Percentiles rank a stretch among this genome's conserved stretches.
Conservation (phyloP, 1,284 basidiomycete genomes). For the Cutaneotrichosporon curvatum region DNA sequence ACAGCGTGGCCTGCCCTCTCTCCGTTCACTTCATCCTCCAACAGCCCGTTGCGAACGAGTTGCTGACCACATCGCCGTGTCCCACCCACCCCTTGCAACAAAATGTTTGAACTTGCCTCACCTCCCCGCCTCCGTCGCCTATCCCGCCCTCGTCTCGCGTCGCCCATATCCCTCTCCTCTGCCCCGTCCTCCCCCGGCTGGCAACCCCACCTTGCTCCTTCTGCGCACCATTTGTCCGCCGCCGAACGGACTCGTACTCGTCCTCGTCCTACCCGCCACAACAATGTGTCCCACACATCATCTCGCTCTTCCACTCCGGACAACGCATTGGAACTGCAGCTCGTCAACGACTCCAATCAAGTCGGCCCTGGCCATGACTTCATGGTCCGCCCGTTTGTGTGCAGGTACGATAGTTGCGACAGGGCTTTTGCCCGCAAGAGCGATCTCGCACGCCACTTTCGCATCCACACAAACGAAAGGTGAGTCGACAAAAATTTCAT, state of each 20-base stretch:
- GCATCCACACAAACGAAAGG: slow-evolving; percentile 48
- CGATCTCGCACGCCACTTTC: slow-evolving; percentile 48
- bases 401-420: slow-evolving; percentile 43
- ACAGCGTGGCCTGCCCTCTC: slow-evolving; percentile 1
- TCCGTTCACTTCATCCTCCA: too few relatives aligned
- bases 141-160: not conserved
- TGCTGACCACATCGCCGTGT: not conserved
- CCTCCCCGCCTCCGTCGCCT: not conserved
- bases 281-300: not conserved
- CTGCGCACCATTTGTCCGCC: not conserved
- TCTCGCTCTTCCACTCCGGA: not conserved
- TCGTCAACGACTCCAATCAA: slow-evolving; percentile 41
- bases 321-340: slow-evolving; percentile 21
- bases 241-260: not conserved
- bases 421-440: slow-evolving; percentile 50
- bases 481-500: slow-evolving; percentile 16
- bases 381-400: slow-evolving; percentile 38
- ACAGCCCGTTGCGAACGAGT: not conserved
- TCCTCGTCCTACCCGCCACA: not conserved
- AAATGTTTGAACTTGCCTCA: not conserved
- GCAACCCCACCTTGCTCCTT: not conserved
- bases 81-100: not conserved
- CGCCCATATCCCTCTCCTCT: not conserved
- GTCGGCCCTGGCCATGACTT: slow-evolving; percentile 33
- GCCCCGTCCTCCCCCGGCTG: not conserved